These are phyloP conservation scores for Penicillium riverlandense DNA, from an alignment of 495 filamentous ascomycete genomes.

Conservation along the genomic window DNA sequence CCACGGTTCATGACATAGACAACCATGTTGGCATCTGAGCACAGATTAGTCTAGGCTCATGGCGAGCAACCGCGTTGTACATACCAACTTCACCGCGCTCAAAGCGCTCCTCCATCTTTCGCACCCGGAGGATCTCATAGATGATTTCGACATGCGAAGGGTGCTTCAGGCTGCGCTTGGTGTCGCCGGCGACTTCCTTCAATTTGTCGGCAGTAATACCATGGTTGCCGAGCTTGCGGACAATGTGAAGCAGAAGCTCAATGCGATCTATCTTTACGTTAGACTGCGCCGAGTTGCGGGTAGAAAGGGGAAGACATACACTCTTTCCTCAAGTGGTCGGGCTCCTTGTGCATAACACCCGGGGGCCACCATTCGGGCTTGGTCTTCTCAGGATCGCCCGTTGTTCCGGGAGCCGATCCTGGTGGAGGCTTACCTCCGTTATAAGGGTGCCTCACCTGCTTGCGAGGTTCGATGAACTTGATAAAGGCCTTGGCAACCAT, in stretches of 20 bases:
- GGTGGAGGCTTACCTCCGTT: slow-evolving; percentile 46
- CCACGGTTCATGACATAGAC: slow-evolving; percentile 35
- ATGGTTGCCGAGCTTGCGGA: slow-evolving; percentile 30
- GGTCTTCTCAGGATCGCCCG: slow-evolving; percentile 45
- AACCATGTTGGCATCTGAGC: slow-evolving; percentile 25
- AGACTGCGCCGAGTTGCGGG: no score
- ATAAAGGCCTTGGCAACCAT: slow-evolving; percentile 73
- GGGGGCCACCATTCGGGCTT: slow-evolving; percentile 81
- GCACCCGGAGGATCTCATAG: slow-evolving; percentile 46
- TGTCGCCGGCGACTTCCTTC: slow-evolving; percentile 35
- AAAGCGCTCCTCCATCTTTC: slow-evolving; percentile 46
- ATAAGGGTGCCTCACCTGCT: slow-evolving; percentile 61
- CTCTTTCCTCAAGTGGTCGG: slow-evolving; percentile 73
- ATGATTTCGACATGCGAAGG: slow-evolving; percentile 34
- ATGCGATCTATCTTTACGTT: slow-evolving; percentile 23
- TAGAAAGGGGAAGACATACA: slow-evolving; percentile 39
- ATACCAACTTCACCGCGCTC: slow-evolving; percentile 46
- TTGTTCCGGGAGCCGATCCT: slow-evolving; percentile 29
- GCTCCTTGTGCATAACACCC: slow-evolving; percentile 63
- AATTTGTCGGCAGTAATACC: slow-evolving; percentile 35
- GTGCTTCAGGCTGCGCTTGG: slow-evolving; percentile 30
- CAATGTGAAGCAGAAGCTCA: slow-evolving; percentile 37
- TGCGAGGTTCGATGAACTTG: slow-evolving; percentile 74
- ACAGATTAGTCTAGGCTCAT: slow-evolving; percentile 1
- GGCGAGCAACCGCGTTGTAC: not conserved